phyloP scores from a whole-genome alignment of 352 stramenopile genomes.

The Phytopythium vexans region DNA sequence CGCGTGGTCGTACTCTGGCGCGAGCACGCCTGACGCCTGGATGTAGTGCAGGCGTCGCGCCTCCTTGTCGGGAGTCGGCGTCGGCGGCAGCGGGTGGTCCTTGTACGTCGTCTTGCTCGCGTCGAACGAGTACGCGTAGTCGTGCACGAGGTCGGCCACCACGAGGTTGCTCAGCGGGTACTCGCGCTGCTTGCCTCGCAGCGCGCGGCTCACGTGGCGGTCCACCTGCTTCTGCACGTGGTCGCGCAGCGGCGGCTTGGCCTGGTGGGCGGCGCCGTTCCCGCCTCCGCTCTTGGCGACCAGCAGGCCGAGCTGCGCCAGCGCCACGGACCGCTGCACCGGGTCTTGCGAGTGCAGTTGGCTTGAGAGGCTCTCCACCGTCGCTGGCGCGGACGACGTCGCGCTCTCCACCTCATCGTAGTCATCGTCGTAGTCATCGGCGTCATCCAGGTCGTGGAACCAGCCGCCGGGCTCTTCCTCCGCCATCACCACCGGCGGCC shows the following conservation, averaged over 20 bases:
- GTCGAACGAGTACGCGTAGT: constrained; percentile 52
- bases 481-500: constrained; percentile 28
- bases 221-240: constrained; percentile 35
- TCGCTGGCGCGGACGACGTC: constrained; percentile 8
- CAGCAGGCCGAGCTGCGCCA: constrained; percentile 44
- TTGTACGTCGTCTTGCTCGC: constrained; percentile 22
- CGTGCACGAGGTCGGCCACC: constrained; percentile 30
- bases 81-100: constrained; percentile 43
- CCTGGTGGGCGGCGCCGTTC: constrained; percentile 8
- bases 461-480: constrained; percentile 35
- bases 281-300: constrained; percentile 15
- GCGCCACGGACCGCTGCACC: constrained; percentile 25
- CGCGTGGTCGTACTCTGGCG: constrained; percentile 33
- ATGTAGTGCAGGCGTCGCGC: constrained; percentile 41
- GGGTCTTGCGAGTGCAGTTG: constrained; percentile 43
- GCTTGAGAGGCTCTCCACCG: constrained; percentile 25
- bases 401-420: constrained; percentile 18
- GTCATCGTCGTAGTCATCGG: constrained; percentile 23
- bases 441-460: constrained; percentile 4
- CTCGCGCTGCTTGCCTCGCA: constrained; percentile 16
- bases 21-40: constrained; percentile 37
- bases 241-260: constrained; percentile 11
- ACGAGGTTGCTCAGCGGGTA: constrained; percentile 14
- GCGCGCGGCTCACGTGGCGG: constrained; percentile 30
- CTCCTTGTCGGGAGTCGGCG: constrained; percentile 34